Evolutionary conservation across 2,329 filamentous ascomycete genomes (phyloP).

Genomic region (Paracorniculantispora psalliotae): DNA sequence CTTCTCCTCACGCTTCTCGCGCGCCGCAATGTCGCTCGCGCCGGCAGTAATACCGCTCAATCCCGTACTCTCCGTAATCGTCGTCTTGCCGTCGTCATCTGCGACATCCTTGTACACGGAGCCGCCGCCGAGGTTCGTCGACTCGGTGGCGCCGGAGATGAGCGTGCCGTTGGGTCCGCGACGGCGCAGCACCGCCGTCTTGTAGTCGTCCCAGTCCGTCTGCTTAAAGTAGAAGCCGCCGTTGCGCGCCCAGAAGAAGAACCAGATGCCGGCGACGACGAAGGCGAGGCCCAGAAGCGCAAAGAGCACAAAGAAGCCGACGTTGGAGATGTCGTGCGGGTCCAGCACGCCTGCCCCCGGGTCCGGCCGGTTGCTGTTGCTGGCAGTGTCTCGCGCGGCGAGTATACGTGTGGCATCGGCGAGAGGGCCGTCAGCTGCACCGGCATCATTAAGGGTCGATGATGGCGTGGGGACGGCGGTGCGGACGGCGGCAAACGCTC

Average conservation of each 20-base stretch:
- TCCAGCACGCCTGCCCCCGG: conserved; percentile 46
- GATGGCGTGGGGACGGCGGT: background rate
- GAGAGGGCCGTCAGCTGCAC: background rate
- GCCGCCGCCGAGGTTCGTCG: conserved; percentile 80
- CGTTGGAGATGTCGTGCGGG: conserved; percentile 56
- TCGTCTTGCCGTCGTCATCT: conserved; percentile 41
- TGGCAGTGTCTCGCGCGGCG: conserved; percentile 34
- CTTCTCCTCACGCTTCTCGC: conserved; percentile 53
- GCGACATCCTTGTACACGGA: conserved; percentile 74
- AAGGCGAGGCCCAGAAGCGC: conserved; percentile 75
- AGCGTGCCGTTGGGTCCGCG: conserved; percentile 86
- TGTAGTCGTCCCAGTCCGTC: conserved; percentile 97
- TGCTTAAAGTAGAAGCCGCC: conserved; percentile 85
- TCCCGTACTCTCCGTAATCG: conserved; percentile 39
- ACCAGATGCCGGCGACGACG: conserved; percentile 78
- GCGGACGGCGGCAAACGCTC: conserved; percentile 1
- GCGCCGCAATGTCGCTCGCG: conserved; percentile 49
- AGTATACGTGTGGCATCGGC: conserved; percentile 36
- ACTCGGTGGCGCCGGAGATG: conserved; percentile 74
- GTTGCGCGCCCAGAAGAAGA: conserved; percentile 98
- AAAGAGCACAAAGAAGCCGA: conserved; percentile 78
- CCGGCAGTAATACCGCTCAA: conserved; percentile 55
- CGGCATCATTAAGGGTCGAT: background rate
- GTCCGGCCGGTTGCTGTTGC: conserved; percentile 27
- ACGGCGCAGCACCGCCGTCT: conserved; percentile 83